These are phyloP conservation scores for Alternaria sp. DNA, from an alignment of 2,329 filamentous ascomycete species.

Conservation along the genomic window DNA sequence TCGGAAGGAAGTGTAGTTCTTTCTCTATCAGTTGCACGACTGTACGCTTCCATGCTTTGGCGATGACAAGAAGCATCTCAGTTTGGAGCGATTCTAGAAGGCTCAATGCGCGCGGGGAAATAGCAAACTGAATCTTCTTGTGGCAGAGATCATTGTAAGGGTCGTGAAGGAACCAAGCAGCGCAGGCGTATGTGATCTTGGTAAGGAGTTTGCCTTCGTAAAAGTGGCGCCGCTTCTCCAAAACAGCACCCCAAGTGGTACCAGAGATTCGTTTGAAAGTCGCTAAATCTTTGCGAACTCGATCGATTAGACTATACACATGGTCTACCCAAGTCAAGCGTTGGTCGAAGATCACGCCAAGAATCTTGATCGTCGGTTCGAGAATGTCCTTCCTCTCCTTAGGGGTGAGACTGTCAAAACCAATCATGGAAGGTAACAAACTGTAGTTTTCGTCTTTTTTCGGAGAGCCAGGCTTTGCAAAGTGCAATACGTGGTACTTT, in stretches of 20 bases:
- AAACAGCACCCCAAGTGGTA: neutral
- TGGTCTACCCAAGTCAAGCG: neutral
- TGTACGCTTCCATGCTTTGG: neutral
- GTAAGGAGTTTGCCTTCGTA: constrained; percentile 1
- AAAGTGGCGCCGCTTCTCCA: neutral
- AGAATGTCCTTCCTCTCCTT: constrained; percentile 1
- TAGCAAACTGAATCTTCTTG: neutral
- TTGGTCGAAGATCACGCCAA: constrained; percentile 8
- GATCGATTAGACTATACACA: neutral
- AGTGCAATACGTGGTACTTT: constrained; percentile 11
- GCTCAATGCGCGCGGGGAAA: neutral
- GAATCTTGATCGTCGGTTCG: neutral
- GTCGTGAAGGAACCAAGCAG: constrained; percentile 10
- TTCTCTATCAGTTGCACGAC: neutral
- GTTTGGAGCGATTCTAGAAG: constrained; percentile 2
- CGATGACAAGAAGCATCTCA: neutral
- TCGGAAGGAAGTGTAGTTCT: constrained; percentile 5
- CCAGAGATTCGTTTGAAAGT: neutral
- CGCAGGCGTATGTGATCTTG: constrained; percentile 2
- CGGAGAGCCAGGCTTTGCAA: neutral
- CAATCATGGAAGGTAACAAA: too few species aligned
- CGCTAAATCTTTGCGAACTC: constrained; percentile 1
- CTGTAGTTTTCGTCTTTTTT: too few species aligned
- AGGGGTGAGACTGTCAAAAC: neutral
- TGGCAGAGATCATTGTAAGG: neutral